These are phyloP conservation scores for Zhuliangozyma parablackwelliae DNA, from an alignment of 1,139 yeast genomes.

Conservation along the genomic window DNA sequence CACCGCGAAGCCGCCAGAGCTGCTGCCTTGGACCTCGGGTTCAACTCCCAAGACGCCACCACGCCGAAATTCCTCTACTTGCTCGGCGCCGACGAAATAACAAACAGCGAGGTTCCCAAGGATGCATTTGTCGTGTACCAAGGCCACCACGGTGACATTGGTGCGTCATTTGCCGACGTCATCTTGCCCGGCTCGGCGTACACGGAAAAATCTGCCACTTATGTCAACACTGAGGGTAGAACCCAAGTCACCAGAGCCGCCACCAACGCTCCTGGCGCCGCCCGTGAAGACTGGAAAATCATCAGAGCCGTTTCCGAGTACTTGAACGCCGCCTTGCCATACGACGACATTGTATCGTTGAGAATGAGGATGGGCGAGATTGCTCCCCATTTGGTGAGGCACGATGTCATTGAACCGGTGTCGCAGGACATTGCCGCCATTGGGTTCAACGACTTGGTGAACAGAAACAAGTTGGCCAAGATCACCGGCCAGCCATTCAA, in stretches of 20 bases:
- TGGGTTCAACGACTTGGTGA: conserved; percentile 50
- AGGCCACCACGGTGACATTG: conserved; percentile 90
- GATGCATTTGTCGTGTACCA: conserved; percentile 88
- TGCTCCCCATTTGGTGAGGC: conserved; percentile 78
- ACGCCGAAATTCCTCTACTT: conserved; percentile 75
- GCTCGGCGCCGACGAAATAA: conserved; percentile 80
- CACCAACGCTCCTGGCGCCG: conserved; percentile 85
- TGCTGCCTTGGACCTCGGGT: conserved; percentile 85
- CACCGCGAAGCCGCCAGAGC: conserved; percentile 86
- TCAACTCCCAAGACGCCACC: conserved; percentile 50
- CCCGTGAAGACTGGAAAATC: conserved; percentile 92
- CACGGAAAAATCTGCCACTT: conserved; percentile 86
- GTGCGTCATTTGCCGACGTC: conserved; percentile 87
- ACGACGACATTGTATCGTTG: conserved; percentile 67
- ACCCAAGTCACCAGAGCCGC: conserved; percentile 85
- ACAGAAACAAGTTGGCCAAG: conserved; percentile 35
- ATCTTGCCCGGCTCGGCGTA: conserved; percentile 85
- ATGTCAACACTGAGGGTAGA: conserved; percentile 88
- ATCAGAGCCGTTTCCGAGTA: conserved; percentile 81
- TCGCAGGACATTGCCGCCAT: conserved; percentile 53
- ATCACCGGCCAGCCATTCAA: conserved; percentile 50
- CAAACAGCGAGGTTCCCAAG: conserved; percentile 65
- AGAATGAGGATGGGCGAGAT: conserved; percentile 71
- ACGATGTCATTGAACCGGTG: conserved; percentile 70
- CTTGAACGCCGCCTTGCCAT: conserved; percentile 66